These are phyloP conservation scores for Brettanomyces sp. DNA, from an alignment of 805 yeast genomes.

Conservation along the genomic window DNA sequence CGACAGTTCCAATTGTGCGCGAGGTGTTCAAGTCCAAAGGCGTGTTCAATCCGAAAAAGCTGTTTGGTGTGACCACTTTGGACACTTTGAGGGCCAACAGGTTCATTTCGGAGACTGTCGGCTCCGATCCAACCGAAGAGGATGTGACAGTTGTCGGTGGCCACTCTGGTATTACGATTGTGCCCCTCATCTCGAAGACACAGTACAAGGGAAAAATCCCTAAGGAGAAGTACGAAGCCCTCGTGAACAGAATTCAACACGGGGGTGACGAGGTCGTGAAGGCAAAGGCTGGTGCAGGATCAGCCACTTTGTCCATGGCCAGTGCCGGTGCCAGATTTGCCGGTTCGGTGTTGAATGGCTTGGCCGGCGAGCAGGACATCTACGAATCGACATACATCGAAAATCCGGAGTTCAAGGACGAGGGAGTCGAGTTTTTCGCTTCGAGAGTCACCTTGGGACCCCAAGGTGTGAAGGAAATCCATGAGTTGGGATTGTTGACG, in stretches of 20 bases:
- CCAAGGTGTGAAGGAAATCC: conserved; percentile 78
- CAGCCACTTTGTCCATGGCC: conserved; percentile 82
- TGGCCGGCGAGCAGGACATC: conserved; percentile 33
- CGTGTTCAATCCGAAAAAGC: conserved; percentile 82
- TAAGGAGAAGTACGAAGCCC: conserved; percentile 54
- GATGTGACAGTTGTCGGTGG: conserved; percentile 89
- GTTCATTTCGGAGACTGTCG: conserved; percentile 60
- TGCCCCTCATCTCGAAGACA: conserved; percentile 84
- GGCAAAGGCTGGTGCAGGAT: conserved; percentile 78
- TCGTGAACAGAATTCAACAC: conserved; percentile 84
- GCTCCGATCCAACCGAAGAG: conserved; percentile 71
- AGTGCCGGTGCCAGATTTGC: conserved; percentile 76
- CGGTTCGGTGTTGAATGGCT: conserved; percentile 52
- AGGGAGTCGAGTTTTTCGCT: conserved; percentile 96
- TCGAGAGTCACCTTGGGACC: conserved; percentile 90
- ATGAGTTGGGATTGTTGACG: conserved; percentile 64
- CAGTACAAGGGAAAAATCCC: conserved; percentile 49
- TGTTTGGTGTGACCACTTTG: conserved; percentile 94
- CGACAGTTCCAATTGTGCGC: conserved; percentile 93
- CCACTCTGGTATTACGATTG: conserved; percentile 94
- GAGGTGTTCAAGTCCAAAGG: conserved; percentile 82
- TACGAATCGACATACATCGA: conserved; percentile 54
- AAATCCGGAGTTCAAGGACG: conserved; percentile 71
- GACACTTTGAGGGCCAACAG: conserved; percentile 86
- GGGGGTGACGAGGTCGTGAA: conserved; percentile 88